Evolutionary conservation across 306 rosid species (phyloP), one percentile per base, ranked within the genome.

Genomic region (Acacia confusa): DNA sequence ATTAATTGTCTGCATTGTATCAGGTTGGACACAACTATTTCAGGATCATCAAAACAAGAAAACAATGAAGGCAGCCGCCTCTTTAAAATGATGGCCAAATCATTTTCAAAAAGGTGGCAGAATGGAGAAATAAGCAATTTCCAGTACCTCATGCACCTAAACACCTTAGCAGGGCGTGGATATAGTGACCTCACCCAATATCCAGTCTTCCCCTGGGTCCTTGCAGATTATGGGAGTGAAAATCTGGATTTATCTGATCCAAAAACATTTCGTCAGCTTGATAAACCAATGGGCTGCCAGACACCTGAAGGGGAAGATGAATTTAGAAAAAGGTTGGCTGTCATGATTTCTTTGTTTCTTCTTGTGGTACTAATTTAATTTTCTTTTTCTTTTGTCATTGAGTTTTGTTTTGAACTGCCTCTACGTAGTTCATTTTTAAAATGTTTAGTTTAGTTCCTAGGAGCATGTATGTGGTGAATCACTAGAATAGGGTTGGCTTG

Each of bases 121-220:
- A 93, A 75, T 88, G 99, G 99, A 76, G 99, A 96, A 86, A 96
- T 94, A 78, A 96, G 97, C 94, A 96, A 96, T 82, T 96, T 96
- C 82, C 99, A 96, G 77, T 96, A 96, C 87, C 98, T 96, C 84
- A 96, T 96, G 99, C 97, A 94, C 89, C 98, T 96, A 66, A 96
- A 96, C 81, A 96, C 99, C 77, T 91, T 94, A 89, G 99, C 99
- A n/a, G 99, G 99, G 55, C 99, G 99, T 68, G 99, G 99, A 53
- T 96, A 96, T 85, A 96, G 97, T 82, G 99, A 96, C 88, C 98
- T 96, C 81, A 96, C 99, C 66, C 99, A 96, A 77, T 96, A 93
- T 85, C 99, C 99, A 52, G 99, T 96, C 79, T 96, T 96, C 78
- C 99, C 99, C 43, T 96, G 99, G 99, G 94, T 94, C 78, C 97